A percentile compares a stretch with the other conserved stretches of the same genome.
These are phyloP conservation scores for Leccinum subatratum DNA, from an alignment of 1,284 basidiomycete genomes.

Conservation along the genomic window DNA sequence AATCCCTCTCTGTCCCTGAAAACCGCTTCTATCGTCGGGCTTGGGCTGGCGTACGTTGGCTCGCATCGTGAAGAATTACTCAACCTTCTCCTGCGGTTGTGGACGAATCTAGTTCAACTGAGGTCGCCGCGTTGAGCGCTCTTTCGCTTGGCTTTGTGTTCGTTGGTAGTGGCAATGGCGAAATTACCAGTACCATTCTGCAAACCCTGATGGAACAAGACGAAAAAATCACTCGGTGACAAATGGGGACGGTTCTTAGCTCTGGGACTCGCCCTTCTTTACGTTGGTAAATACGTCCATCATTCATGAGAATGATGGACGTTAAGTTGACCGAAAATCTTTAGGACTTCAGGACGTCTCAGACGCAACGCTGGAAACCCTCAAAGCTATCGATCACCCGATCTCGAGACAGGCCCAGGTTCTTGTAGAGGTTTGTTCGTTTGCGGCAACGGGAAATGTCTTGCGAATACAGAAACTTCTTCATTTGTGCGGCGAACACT, in stretches of 20 bases:
- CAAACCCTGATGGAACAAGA: constrained; percentile 90
- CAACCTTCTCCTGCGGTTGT: constrained; percentile 68
- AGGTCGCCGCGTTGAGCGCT: constrained; percentile 82
- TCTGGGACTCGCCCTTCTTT: constrained; percentile 87
- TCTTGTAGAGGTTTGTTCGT: constrained; percentile 91
- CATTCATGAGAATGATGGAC: neutral
- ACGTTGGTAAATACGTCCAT: constrained; percentile 62
- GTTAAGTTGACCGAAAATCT: constrained; percentile 10
- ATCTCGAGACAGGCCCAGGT: constrained; percentile 89
- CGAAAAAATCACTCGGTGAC: constrained; percentile 70
- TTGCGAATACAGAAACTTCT: constrained; percentile 92
- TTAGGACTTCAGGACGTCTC: constrained; percentile 84
- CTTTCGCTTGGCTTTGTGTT: constrained; percentile 93
- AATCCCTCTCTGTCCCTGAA: constrained; percentile 83
- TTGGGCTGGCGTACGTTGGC: constrained; percentile 93
- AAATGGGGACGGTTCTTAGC: constrained; percentile 94
- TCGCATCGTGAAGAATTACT: constrained; percentile 86
- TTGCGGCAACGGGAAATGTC: constrained; percentile 94
- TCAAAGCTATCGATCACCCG: constrained; percentile 93
- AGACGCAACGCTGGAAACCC: constrained; percentile 91
- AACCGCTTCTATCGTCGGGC: constrained; percentile 84
- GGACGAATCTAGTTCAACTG: constrained; percentile 83
- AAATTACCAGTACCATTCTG: constrained; percentile 85
- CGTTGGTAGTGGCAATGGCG: constrained; percentile 93
- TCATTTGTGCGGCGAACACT: constrained; percentile 90